These are phyloP conservation scores for Mycena galericulata DNA, from an alignment of 768 basidiomycete genomes.

Conservation along the genomic window DNA sequence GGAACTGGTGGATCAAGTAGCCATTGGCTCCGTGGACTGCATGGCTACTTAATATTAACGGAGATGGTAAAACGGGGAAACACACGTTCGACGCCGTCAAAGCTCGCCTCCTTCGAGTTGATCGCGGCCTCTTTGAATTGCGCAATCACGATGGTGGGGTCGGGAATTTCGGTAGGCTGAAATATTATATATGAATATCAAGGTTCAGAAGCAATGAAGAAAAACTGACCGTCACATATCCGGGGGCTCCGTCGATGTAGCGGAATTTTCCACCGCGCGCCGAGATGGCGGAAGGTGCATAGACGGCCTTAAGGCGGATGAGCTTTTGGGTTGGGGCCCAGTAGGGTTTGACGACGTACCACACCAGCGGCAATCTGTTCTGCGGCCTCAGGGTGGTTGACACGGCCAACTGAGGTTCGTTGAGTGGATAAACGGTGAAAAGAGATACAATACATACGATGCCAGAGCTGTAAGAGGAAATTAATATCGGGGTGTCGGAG, in stretches of 20 bases:
- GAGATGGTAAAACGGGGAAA: no score
- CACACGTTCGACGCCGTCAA: conserved; percentile 21
- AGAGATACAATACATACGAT: not conserved
- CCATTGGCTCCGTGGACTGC: conserved; percentile 42
- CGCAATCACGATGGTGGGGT: conserved; percentile 43
- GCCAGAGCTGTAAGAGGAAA: not conserved
- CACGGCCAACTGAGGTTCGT: conserved; percentile 39
- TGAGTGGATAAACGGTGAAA: not conserved
- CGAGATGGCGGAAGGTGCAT: not conserved
- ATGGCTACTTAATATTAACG: no score
- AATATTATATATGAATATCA: no score
- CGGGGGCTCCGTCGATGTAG: conserved; percentile 20
- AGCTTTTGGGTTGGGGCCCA: not conserved
- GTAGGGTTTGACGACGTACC: conserved; percentile 20
- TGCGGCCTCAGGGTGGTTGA: conserved; percentile 42
- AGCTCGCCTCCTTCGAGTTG: conserved; percentile 41
- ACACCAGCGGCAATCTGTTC: conserved; percentile 42
- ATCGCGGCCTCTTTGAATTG: conserved; percentile 47
- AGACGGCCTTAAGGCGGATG: not conserved
- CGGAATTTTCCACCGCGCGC: not conserved
- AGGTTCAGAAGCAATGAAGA: not conserved
- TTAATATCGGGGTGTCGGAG: not conserved
- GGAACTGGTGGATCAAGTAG: conserved; percentile 51
- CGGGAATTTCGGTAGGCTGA: conserved; percentile 43
- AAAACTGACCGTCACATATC: conserved; percentile 40